A percentile compares a stretch with the other conserved stretches of the same genome.
These are phyloP conservation scores for Dothideomycetidae sp. DNA, from an alignment of 2,329 filamentous ascomycete genomes.

Conservation along the genomic window DNA sequence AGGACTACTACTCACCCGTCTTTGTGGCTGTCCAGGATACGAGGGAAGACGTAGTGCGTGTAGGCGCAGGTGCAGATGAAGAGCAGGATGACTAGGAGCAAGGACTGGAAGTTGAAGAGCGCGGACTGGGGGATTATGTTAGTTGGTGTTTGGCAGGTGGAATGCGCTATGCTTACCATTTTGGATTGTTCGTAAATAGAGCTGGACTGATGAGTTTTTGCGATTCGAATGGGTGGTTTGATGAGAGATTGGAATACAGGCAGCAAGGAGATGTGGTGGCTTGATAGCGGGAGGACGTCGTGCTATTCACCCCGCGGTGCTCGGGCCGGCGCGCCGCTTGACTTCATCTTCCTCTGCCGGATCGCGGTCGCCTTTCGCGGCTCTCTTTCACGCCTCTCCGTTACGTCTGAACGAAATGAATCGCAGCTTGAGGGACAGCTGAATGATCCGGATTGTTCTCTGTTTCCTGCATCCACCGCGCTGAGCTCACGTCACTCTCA, in stretches of 20 bases:
- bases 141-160: conserved; percentile 1
- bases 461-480: background rate
- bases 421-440: no score
- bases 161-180: conserved; percentile 9
- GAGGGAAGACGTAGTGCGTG: conserved; percentile 75
- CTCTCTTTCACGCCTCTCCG: no score
- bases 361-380: background rate
- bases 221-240: background rate
- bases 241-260: background rate
- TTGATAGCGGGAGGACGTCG: conserved; percentile 1
- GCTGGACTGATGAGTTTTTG: background rate
- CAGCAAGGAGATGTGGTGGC: background rate
- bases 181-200: conserved; percentile 1
- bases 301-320: background rate
- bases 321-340: no score
- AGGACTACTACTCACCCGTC: conserved; percentile 48
- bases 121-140: conserved; percentile 54
- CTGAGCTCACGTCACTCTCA: no score
- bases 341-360: background rate
- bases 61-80: conserved; percentile 94
- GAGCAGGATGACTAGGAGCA: conserved; percentile 84
- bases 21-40: conserved; percentile 85
- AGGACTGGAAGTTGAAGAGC: conserved; percentile 97
- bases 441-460: no score
- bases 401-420: no score